A percentile compares a stretch with the other conserved stretches of the same genome.
Conservation (phyloP, 441 rosid species). For the Jatropha podagrica region DNA sequence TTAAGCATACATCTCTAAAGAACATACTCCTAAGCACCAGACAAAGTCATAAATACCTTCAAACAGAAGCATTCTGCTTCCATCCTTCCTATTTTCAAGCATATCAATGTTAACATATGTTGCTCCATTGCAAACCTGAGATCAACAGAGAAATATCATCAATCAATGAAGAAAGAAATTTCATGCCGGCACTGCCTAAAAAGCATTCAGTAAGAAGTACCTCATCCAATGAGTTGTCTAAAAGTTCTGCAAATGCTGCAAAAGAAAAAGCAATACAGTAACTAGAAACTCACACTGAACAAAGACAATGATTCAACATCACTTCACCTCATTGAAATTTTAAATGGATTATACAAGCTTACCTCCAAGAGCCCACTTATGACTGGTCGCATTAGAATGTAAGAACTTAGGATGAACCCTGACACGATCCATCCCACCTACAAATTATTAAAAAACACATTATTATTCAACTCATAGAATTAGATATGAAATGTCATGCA, state of each 20-base stretch:
- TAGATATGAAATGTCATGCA: background rate
- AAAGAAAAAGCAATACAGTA: constrained; percentile 11
- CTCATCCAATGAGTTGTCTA: constrained; percentile 94
- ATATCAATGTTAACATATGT: constrained; percentile 70
- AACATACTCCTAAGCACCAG: background rate
- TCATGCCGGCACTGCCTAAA: background rate
- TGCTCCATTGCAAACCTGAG: constrained; percentile 77
- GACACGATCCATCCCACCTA: constrained; percentile 92
- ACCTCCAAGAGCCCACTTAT: constrained; percentile 99
- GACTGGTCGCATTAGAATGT: constrained; percentile 97
- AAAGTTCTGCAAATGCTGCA: constrained; percentile 92
- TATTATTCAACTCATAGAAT: no score
- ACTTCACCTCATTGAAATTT: constrained; percentile 1
- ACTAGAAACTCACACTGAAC: background rate
- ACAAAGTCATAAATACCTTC: constrained; percentile 51
- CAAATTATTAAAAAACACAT: constrained; percentile 12
- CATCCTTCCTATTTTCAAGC: constrained; percentile 64
- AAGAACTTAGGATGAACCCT: constrained; percentile 95
- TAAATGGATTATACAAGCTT: constrained; percentile 8
- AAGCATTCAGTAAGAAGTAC: constrained; percentile 29
- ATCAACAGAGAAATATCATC: constrained; percentile 15
- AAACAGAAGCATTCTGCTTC: constrained; percentile 65
- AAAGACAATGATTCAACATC: constrained; percentile 2
- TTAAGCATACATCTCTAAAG: background rate
- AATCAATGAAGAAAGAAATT: constrained; percentile 6